A percentile compares a stretch with the other conserved stretches of the same genome.
Evolutionary conservation across 306 rosid genomes (phyloP).

Genomic region (Medicago lupulina): DNA sequence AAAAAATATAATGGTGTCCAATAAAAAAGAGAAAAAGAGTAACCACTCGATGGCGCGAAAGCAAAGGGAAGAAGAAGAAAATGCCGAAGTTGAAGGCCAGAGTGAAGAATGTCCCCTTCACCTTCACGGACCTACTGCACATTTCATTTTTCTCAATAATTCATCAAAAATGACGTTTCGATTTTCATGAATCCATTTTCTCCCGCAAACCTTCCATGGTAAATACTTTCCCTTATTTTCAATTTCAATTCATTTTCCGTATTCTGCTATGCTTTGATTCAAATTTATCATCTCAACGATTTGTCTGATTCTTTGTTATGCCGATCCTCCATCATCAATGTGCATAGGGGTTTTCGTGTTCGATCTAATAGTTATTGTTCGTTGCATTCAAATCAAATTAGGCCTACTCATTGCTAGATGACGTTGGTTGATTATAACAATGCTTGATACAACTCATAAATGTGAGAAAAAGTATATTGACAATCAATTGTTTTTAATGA

Average conservation of each 20-base stretch:
- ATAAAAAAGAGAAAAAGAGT: slow-evolving; percentile 4
- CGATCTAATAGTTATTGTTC: too few species aligned
- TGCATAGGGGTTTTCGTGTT: not conserved
- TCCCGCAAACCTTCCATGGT: slow-evolving; percentile 60
- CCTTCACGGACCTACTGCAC: too few species aligned
- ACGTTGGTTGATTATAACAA: too few species aligned
- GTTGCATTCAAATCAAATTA: too few species aligned
- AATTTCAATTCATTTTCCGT: slow-evolving; percentile 26
- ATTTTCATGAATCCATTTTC: slow-evolving; percentile 47
- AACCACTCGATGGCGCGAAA: slow-evolving; percentile 92
- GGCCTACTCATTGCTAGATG: too few species aligned
- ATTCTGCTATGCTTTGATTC: not conserved
- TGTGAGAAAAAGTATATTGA: too few species aligned
- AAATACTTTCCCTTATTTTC: slow-evolving; percentile 38
- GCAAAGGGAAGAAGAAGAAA: slow-evolving; percentile 58
- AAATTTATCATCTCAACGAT: not conserved
- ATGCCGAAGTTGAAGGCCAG: slow-evolving; percentile 74
- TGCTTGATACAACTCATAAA: too few species aligned
- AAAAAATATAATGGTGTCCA: too few species aligned
- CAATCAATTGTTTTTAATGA: too few species aligned
- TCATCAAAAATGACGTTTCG: slow-evolving; percentile 16
- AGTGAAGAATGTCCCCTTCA: too few species aligned
- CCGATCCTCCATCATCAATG: slow-evolving; percentile 26
- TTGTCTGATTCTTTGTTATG: too few species aligned
- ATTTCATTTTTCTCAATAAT: slow-evolving; percentile 37